Percentiles rank a stretch among this genome's conserved stretches.
phyloP scores from a whole-genome alignment of 192 early-diverging fungal genomes.

The Mortierella antarctica region DNA sequence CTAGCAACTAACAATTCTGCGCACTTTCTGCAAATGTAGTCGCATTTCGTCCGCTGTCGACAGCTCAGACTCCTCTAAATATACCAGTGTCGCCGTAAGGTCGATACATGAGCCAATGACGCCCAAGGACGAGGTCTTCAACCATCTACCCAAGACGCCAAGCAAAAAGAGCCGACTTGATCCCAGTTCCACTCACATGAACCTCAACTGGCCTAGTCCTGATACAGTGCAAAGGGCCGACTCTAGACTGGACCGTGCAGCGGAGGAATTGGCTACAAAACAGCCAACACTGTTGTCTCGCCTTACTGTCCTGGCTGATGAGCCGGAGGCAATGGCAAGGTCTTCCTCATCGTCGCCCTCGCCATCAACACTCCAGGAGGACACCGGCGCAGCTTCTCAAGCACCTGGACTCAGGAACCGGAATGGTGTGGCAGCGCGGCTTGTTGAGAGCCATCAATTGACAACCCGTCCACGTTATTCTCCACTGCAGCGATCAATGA shows the following conservation, averaged over 20 bases:
- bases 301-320: no score
- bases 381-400: neutral
- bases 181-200: neutral
- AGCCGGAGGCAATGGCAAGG: neutral
- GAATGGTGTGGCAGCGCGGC: neutral
- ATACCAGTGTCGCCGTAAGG: conserved; percentile 21
- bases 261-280: neutral
- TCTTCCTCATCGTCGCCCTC: no score
- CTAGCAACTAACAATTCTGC: neutral
- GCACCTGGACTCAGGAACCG: neutral
- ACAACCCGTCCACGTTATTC: neutral
- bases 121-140: neutral
- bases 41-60: conserved; percentile 29
- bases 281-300: neutral
- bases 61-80: conserved; percentile 10
- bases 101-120: neutral
- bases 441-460: neutral
- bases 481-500: conserved; percentile 12
- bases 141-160: neutral
- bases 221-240: conserved; percentile 8
- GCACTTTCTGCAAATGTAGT: neutral
- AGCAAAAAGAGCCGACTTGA: neutral
- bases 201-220: conserved; percentile 19
- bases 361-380: neutral
- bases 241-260: conserved; percentile 13